phyloP scores from a whole-genome alignment of 2,329 filamentous ascomycete species.

The Monosporascus cannonballus region DNA sequence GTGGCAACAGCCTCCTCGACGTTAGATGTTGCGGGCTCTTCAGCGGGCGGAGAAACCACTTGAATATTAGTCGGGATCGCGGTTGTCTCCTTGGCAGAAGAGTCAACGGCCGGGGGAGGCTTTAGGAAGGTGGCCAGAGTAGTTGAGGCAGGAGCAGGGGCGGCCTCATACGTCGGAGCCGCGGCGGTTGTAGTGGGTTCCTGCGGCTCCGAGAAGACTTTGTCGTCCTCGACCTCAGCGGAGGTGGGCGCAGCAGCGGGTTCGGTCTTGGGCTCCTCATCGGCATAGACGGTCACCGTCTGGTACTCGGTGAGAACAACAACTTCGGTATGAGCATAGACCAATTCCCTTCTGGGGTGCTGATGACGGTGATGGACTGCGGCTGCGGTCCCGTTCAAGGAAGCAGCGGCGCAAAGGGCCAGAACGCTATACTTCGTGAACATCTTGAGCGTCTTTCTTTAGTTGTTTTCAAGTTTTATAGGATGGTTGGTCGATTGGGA shows the following conservation, averaged over 20 bases:
- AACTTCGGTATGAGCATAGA: constrained; percentile 23
- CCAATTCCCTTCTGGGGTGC: constrained; percentile 23
- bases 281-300: constrained; percentile 21
- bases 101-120: constrained; percentile 7
- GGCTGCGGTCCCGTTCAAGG: constrained; percentile 21
- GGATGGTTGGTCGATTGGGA: background rate
- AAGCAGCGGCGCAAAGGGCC: constrained; percentile 23
- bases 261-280: constrained; percentile 9
- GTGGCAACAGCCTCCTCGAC: background rate
- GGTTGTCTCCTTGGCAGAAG: constrained; percentile 4
- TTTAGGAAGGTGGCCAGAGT: constrained; percentile 18
- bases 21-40: background rate
- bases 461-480: background rate
- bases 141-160: constrained; percentile 7
- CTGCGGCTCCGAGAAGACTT: background rate
- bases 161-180: constrained; percentile 6
- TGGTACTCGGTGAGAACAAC: constrained; percentile 23
- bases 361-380: constrained; percentile 19
- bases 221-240: background rate
- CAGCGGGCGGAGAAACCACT: background rate
- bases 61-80: background rate
- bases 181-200: background rate
- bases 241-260: background rate
- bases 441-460: constrained; percentile 17
- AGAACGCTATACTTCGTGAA: constrained; percentile 23